Conservation (phyloP, 2,329 filamentous ascomycete species). For the Aspergillus fructus region DNA sequence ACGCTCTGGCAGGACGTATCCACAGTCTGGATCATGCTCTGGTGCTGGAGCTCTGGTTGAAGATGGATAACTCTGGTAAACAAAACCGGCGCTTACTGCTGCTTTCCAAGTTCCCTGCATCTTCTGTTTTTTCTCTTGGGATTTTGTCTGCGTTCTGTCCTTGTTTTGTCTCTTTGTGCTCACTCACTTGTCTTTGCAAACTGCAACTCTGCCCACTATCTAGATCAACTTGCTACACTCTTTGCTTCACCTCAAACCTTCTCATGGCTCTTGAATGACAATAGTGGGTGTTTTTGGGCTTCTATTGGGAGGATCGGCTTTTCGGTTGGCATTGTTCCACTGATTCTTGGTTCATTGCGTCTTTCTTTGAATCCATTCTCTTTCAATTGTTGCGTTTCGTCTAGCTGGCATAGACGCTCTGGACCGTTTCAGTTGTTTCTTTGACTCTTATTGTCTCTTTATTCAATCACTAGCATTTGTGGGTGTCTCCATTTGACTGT, state of each 20-base stretch:
- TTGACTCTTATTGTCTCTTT: not conserved
- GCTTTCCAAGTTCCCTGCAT: not conserved
- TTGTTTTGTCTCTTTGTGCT: slow-evolving; percentile 1
- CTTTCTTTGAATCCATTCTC: slow-evolving; percentile 6
- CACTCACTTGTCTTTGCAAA: not conserved
- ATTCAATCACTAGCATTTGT: not conserved
- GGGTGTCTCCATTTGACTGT: not conserved
- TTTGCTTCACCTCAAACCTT: not conserved
- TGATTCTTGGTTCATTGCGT: slow-evolving; percentile 9
- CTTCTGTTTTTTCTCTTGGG: not conserved
- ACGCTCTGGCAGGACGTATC: slow-evolving; percentile 5
- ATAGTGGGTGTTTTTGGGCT: not conserved
- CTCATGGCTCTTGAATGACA: slow-evolving; percentile 9
- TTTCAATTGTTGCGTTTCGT: slow-evolving; percentile 1
- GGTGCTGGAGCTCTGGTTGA: slow-evolving; percentile 7
- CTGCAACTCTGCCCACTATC: not conserved
- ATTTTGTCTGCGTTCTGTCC: not conserved
- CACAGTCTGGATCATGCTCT: slow-evolving; percentile 1
- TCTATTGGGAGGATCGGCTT: not conserved
- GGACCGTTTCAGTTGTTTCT: slow-evolving; percentile 1
- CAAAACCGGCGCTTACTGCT: slow-evolving; percentile 9
- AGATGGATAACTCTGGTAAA: not conserved
- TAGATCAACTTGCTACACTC: not conserved
- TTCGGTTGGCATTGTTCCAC: slow-evolving; percentile 11
- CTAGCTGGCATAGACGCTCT: slow-evolving; percentile 6